Conservation (phyloP, 2,329 filamentous ascomycete genomes). For the Rhynchosporium agropyri region DNA sequence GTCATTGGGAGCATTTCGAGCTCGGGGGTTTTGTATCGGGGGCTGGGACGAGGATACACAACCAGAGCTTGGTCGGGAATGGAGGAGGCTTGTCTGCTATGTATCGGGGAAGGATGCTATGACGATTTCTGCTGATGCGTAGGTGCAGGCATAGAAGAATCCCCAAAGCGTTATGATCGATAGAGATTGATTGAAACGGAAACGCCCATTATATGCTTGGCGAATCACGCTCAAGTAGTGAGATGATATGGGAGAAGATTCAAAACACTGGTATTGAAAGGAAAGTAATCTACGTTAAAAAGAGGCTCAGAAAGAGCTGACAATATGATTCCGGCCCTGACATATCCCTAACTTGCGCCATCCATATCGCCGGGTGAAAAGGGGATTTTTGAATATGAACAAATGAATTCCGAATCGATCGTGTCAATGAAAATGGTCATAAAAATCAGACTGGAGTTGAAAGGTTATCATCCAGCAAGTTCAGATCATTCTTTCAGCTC, state of each 20-base stretch:
- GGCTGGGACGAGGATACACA: too few relatives aligned
- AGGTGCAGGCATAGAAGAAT: too few relatives aligned
- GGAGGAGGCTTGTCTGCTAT: too few relatives aligned
- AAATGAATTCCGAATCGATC: constrained; percentile 34
- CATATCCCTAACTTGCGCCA: constrained; percentile 27
- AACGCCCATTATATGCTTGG: too few relatives aligned
- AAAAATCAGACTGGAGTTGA: constrained; percentile 12
- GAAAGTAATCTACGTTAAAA: constrained; percentile 9
- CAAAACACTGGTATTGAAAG: constrained; percentile 8
- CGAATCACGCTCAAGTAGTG: too few relatives aligned
- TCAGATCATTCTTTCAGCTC: constrained; percentile 51
- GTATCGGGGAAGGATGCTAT: too few relatives aligned
- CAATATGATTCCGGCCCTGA: constrained; percentile 3
- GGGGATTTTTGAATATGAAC: constrained; percentile 30
- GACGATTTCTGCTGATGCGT: too few relatives aligned
- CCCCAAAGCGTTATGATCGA: too few relatives aligned
- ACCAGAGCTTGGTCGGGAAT: too few relatives aligned
- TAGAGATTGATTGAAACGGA: too few relatives aligned
- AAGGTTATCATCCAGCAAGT: constrained; percentile 24
- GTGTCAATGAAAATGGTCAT: constrained; percentile 17
- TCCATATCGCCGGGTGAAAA: constrained; percentile 24
- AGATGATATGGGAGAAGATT: background rate
- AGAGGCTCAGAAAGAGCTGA: background rate
- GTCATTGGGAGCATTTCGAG: too few relatives aligned
- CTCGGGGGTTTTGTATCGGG: too few relatives aligned